These are phyloP conservation scores for Mucor ambiguus DNA, from an alignment of 371 early-diverging fungal genomes.

Conservation along the genomic window DNA sequence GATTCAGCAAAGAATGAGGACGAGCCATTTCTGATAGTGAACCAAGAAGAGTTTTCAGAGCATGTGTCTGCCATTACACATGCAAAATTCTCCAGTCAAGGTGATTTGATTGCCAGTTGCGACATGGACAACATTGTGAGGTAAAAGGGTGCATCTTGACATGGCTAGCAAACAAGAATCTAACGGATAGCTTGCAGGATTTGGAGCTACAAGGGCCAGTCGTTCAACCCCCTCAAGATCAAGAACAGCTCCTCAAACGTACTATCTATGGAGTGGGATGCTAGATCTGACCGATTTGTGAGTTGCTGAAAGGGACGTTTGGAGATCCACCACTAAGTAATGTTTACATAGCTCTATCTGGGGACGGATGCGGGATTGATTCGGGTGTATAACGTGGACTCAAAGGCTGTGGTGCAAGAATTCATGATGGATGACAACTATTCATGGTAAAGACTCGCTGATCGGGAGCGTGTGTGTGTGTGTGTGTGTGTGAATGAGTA, in stretches of 20 bases:
- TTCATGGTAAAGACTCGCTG: conserved; percentile 43
- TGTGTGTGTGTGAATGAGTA: background rate
- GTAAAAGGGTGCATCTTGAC: conserved; percentile 19
- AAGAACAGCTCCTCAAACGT: conserved; percentile 51
- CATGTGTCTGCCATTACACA: conserved; percentile 67
- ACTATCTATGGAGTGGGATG: conserved; percentile 65
- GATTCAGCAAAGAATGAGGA: conserved; percentile 19
- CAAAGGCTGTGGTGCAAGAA: conserved; percentile 61
- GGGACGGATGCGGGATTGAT: conserved; percentile 60
- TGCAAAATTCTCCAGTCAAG: conserved; percentile 63
- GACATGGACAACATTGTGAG: conserved; percentile 68
- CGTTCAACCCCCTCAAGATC: conserved; percentile 55
- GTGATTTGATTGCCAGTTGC: conserved; percentile 64
- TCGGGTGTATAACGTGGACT: conserved; percentile 62
- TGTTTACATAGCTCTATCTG: conserved; percentile 46
- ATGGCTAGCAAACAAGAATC: too few species aligned
- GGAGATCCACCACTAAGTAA: background rate
- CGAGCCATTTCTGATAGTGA: conserved; percentile 49
- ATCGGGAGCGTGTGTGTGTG: too few species aligned
- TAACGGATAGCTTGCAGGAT: conserved; percentile 25
- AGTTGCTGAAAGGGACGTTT: conserved; percentile 7
- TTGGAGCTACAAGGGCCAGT: conserved; percentile 55
- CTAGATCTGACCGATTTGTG: conserved; percentile 57
- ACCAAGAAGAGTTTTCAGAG: conserved; percentile 62
- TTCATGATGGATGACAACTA: conserved; percentile 55